phyloP scores from a whole-genome alignment of 108 stramenopile species.

The Nitzschia putrida region DNA sequence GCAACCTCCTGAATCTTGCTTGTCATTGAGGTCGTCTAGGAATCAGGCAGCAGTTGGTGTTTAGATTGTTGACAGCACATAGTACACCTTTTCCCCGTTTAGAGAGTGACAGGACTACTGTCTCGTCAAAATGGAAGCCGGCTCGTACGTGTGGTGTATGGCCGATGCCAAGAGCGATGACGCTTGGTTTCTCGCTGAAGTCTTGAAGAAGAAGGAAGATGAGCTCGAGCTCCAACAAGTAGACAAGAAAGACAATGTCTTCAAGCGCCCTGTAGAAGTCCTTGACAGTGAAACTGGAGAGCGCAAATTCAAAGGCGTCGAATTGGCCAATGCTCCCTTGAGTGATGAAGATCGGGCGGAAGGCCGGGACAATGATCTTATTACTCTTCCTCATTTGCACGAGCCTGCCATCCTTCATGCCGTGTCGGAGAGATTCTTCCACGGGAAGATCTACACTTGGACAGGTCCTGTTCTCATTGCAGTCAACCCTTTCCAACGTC shows the following conservation, averaged over 20 bases:
- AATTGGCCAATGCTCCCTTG: constrained; percentile 79
- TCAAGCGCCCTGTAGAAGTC: constrained; percentile 46
- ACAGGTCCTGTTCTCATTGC: constrained; percentile 98
- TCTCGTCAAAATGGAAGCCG: constrained; percentile 69
- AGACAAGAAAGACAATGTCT: constrained; percentile 46
- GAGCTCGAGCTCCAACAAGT: constrained; percentile 58
- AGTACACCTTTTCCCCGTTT: no score
- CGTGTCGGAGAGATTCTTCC: constrained; percentile 83
- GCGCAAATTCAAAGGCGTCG: constrained; percentile 81
- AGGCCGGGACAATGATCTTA: constrained; percentile 90
- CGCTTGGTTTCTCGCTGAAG: constrained; percentile 85
- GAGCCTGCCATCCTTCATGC: constrained; percentile 98
- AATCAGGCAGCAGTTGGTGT: no score
- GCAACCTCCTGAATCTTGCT: not conserved
- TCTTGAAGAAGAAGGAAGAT: constrained; percentile 54
- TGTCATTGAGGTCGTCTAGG: no score
- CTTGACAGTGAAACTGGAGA: constrained; percentile 51
- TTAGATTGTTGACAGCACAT: no score
- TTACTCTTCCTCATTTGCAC: constrained; percentile 94
- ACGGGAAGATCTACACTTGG: constrained; percentile 97
- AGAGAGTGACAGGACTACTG: not conserved
- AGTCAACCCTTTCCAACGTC: constrained; percentile 96
- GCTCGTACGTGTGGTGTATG: constrained; percentile 76
- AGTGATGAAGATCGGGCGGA: constrained; percentile 69
- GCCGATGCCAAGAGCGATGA: constrained; percentile 74